Conservation (phyloP, 2,329 filamentous ascomycete species). For the Alternaria sp. region DNA sequence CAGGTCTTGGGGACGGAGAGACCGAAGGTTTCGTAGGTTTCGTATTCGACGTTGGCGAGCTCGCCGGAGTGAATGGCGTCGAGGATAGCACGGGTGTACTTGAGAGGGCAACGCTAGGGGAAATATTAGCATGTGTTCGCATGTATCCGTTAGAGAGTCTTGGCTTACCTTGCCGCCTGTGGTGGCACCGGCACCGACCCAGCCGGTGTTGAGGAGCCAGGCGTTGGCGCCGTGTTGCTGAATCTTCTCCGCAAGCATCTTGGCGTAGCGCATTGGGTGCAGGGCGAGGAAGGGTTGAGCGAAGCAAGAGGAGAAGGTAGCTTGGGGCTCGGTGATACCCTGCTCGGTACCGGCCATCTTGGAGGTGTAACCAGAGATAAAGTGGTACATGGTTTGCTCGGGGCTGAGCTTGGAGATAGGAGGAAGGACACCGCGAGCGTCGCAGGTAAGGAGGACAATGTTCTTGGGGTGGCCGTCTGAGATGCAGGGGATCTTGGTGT, state of each 20-base stretch:
- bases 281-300: constrained; percentile 98
- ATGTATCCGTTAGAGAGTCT: constrained; percentile 12
- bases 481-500: constrained; percentile 97
- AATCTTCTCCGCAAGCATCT: constrained; percentile 99
- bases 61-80: constrained; percentile 98
- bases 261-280: constrained; percentile 98
- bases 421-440: constrained; percentile 94
- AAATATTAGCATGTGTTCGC: constrained; percentile 57
- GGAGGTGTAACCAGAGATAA: constrained; percentile 99
- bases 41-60: constrained; percentile 90
- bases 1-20: constrained; percentile 93
- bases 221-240: constrained; percentile 92
- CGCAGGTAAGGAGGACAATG: constrained; percentile 98
- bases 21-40: constrained; percentile 97
- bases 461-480: constrained; percentile 89
- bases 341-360: constrained; percentile 99
- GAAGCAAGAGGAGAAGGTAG: constrained; percentile 99
- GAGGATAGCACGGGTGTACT: constrained; percentile 98
- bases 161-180: constrained; percentile 70
- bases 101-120: constrained; percentile 89
- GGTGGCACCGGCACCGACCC: constrained; percentile 89
- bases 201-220: constrained; percentile 98
- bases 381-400: constrained; percentile 99
- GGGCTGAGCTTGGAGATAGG: constrained; percentile 96
- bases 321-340: constrained; percentile 94